A percentile compares a stretch with the other conserved stretches of the same genome.
Evolutionary conservation across 31 red algal species (phyloP).

Genomic region (Porphyra umbilicalis): DNA sequence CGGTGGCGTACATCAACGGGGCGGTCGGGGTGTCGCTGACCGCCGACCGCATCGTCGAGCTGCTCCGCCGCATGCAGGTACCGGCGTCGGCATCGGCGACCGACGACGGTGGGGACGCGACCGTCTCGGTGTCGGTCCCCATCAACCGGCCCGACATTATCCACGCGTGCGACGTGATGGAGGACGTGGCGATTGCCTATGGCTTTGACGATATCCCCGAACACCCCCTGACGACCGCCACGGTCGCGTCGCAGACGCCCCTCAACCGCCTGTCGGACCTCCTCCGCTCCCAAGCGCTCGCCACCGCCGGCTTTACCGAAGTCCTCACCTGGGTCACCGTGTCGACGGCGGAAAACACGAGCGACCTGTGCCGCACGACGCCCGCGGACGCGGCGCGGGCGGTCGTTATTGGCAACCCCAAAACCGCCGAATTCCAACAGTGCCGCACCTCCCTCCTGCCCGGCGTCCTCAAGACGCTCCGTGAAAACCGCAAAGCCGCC

Average conservation of each 20-base stretch:
- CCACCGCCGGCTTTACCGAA: conserved; percentile 91
- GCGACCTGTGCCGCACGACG: conserved; percentile 38
- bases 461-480: conserved; percentile 94
- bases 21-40: conserved; percentile 54
- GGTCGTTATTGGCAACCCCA: conserved; percentile 94
- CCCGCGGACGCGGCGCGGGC: conserved; percentile 50
- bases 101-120: conserved; percentile 10
- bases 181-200: conserved; percentile 90
- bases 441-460: conserved; percentile 76
- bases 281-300: conserved; percentile 78
- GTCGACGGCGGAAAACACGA: conserved; percentile 88
- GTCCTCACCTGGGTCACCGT: conserved; percentile 97
- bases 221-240: conserved; percentile 42
- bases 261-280: conserved; percentile 88
- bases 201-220: conserved; percentile 88
- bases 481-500: conserved; percentile 84
- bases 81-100: conserved; percentile 4
- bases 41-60: conserved; percentile 37
- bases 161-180: conserved; percentile 89
- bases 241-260: conserved; percentile 66
- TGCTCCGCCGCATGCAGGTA: conserved; percentile 76
- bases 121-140: conserved; percentile 61
- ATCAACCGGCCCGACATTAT: conserved; percentile 88
- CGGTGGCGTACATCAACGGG: conserved; percentile 48
- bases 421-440: conserved; percentile 89